Conservation (phyloP, 306 rosid species). For the Quercus wislizeni region DNA sequence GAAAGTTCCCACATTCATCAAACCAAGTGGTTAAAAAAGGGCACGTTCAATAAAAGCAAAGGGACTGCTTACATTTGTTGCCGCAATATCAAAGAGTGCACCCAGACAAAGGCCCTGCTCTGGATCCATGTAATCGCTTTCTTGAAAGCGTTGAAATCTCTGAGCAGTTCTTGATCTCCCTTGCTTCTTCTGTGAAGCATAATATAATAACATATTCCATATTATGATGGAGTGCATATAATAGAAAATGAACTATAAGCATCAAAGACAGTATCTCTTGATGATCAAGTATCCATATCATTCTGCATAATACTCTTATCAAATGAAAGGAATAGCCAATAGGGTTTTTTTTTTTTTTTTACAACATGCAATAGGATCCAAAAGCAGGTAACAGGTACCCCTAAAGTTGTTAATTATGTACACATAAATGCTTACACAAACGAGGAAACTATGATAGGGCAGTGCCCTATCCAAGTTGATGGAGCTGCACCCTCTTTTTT, state of each 20-base stretch:
- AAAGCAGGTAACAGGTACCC: slow-evolving; percentile 6
- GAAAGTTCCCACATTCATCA: slow-evolving; percentile 18
- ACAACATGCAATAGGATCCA: slow-evolving; percentile 1
- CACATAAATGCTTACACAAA: no score
- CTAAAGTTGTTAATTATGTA: background rate
- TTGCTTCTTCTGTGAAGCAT: slow-evolving; percentile 65
- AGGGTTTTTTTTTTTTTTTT: background rate
- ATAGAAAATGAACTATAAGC: slow-evolving; percentile 10
- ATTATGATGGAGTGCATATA: slow-evolving; percentile 17
- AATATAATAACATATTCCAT: slow-evolving; percentile 18
- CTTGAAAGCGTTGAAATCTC: slow-evolving; percentile 70
- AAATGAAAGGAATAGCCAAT: background rate
- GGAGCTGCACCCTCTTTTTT: no score
- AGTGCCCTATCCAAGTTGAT: no score
- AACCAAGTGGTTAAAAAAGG: background rate
- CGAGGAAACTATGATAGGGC: no score
- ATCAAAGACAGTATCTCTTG: slow-evolving; percentile 9
- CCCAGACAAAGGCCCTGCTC: slow-evolving; percentile 86
- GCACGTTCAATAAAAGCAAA: slow-evolving; percentile 2
- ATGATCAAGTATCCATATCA: slow-evolving; percentile 12
- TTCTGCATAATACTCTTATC: slow-evolving; percentile 2
- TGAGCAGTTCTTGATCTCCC: slow-evolving; percentile 53
- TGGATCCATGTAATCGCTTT: slow-evolving; percentile 91
- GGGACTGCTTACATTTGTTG: slow-evolving; percentile 69
- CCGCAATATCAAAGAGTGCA: slow-evolving; percentile 93